Conservation (phyloP, 192 early-diverging fungal species). For the Backusella westeae region DNA sequence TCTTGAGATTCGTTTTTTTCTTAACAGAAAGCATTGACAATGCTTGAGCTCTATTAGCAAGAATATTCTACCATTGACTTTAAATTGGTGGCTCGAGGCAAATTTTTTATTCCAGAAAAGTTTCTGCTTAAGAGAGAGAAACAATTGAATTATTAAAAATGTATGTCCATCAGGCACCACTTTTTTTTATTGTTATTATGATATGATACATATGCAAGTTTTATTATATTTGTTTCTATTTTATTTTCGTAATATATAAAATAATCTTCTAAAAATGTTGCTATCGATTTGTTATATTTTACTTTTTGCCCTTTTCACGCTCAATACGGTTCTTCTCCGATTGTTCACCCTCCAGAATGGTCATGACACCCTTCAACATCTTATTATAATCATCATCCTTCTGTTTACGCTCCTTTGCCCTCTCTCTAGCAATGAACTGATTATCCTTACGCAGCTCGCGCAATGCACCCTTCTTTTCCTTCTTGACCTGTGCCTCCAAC, state of each 20-base stretch:
- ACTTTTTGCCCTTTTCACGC: constrained; percentile 51
- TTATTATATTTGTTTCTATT: background rate
- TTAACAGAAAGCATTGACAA: background rate
- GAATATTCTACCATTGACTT: too few relatives aligned
- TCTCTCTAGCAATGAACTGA: constrained; percentile 78
- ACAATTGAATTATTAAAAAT: too few relatives aligned
- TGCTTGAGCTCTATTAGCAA: too few relatives aligned
- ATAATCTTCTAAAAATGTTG: background rate
- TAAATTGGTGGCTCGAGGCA: too few relatives aligned
- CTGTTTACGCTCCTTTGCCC: constrained; percentile 63
- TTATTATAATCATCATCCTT: constrained; percentile 83
- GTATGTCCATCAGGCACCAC: background rate
- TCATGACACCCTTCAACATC: constrained; percentile 91
- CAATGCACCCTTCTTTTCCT: constrained; percentile 92
- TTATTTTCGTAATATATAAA: background rate
- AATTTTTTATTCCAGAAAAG: background rate
- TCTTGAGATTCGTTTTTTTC: background rate
- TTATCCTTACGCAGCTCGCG: constrained; percentile 95
- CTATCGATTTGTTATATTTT: background rate
- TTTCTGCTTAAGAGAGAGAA: background rate
- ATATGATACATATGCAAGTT: background rate
- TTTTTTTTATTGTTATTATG: background rate
- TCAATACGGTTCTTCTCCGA: constrained; percentile 71
- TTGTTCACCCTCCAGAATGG: constrained; percentile 81
- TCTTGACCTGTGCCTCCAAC: constrained; percentile 79